Conservation (phyloP, 148 eudicot species). For the Polygonum aviculare region DNA sequence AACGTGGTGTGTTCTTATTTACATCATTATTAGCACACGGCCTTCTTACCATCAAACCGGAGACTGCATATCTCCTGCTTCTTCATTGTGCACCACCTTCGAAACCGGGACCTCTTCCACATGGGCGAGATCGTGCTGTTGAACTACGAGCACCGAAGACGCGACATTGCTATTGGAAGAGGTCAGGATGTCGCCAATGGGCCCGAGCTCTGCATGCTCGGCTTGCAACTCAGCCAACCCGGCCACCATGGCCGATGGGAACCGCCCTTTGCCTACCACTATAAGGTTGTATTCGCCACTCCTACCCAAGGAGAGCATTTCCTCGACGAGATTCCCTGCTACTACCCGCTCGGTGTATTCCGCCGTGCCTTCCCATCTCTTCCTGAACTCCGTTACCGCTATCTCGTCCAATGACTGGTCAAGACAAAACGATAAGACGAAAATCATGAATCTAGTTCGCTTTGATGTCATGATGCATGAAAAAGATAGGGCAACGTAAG, state of each 20-base stretch:
- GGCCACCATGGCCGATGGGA: constrained; percentile 32
- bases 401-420: constrained; percentile 23
- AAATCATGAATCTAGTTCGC: no score
- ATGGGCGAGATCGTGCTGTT: constrained; percentile 30
- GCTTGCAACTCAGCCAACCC: constrained; percentile 26
- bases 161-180: constrained; percentile 22
- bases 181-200: constrained; percentile 33
- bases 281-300: constrained; percentile 28
- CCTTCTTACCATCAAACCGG: constrained; percentile 16
- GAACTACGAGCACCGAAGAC: constrained; percentile 35
- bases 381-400: constrained; percentile 17
- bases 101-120: constrained; percentile 20
- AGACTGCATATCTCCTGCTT: neutral
- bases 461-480: no score
- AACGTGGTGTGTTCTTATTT: neutral
- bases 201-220: constrained; percentile 34
- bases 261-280: constrained; percentile 38
- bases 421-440: neutral
- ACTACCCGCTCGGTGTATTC: constrained; percentile 14
- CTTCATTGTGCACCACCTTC: constrained; percentile 17
- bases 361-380: constrained; percentile 24
- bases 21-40: neutral
- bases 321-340: constrained; percentile 25
- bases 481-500: no score
- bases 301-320: constrained; percentile 22